Evolutionary conservation across 2,329 filamentous ascomycete species (phyloP).

Genomic region (Cadophora sp.): DNA sequence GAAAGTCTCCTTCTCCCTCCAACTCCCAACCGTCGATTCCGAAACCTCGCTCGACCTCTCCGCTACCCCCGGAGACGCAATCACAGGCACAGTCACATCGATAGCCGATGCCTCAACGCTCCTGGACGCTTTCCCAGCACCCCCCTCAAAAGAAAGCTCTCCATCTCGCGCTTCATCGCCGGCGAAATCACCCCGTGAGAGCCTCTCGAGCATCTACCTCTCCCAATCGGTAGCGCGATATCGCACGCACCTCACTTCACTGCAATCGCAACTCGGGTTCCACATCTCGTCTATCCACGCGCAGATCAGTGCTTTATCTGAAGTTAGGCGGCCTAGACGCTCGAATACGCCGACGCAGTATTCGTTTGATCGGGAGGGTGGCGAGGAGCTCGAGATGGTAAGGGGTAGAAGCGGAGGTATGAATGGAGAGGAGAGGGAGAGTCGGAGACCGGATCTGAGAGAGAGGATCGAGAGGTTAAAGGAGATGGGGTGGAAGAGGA

Average conservation of each 20-base stretch:
- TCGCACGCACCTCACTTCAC: constrained; percentile 29
- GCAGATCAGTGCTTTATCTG: constrained; percentile 33
- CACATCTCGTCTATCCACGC: constrained; percentile 35
- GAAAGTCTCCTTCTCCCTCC: constrained; percentile 41
- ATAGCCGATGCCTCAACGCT: constrained; percentile 21
- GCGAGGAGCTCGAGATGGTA: not conserved
- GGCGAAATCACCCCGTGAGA: constrained; percentile 12
- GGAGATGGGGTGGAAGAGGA: constrained; percentile 35
- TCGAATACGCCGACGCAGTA: constrained; percentile 31
- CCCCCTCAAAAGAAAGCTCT: constrained; percentile 21
- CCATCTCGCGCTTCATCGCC: constrained; percentile 7
- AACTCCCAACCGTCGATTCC: constrained; percentile 15
- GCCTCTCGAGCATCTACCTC: constrained; percentile 18
- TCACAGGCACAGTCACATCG: not conserved
- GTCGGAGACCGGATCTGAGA: constrained; percentile 27
- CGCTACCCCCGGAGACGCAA: not conserved
- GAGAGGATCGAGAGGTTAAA: constrained; percentile 34
- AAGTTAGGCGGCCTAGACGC: constrained; percentile 30
- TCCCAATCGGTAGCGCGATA: constrained; percentile 33
- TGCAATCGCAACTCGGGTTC: constrained; percentile 34
- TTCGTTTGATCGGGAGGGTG: not conserved
- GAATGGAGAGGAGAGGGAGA: constrained; percentile 28
- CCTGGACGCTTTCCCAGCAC: constrained; percentile 33
- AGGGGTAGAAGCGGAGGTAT: constrained; percentile 10
- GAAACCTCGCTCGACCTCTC: constrained; percentile 15